These are phyloP conservation scores for Aureobasidium sp. DNA, from an alignment of 2,329 filamentous ascomycete species.

Conservation along the genomic window DNA sequence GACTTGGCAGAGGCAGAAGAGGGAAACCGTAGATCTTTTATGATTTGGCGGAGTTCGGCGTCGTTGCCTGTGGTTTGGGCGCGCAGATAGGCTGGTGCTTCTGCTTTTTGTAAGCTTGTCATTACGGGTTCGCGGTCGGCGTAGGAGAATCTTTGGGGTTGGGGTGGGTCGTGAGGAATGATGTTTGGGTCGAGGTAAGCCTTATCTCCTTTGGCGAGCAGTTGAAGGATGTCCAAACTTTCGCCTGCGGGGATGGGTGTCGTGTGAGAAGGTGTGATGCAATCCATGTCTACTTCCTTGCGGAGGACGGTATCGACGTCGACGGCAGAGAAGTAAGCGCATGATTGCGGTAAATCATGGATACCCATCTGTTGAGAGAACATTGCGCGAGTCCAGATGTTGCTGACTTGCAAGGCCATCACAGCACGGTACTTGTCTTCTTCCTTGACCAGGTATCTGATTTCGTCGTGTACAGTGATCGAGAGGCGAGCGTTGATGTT, in stretches of 20 bases:
- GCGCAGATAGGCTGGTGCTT: conserved; percentile 60
- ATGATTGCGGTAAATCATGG: conserved; percentile 85
- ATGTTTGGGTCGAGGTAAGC: conserved; percentile 64
- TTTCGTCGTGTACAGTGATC: conserved; percentile 96
- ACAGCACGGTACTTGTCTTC: conserved; percentile 82
- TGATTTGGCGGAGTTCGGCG: conserved; percentile 63
- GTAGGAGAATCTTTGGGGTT: conserved; percentile 59
- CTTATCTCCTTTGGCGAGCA: conserved; percentile 64
- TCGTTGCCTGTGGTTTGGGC: conserved; percentile 77
- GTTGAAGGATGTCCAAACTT: conserved; percentile 70
- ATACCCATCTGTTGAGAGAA: conserved; percentile 97
- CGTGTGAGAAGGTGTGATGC: conserved; percentile 80
- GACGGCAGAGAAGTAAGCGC: conserved; percentile 91
- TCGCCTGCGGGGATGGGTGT: conserved; percentile 76
- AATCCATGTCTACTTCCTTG: conserved; percentile 98
- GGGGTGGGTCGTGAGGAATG: conserved; percentile 51
- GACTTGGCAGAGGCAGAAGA: not conserved
- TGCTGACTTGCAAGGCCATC: conserved; percentile 88
- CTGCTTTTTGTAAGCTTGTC: conserved; percentile 52
- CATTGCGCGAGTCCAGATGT: conserved; percentile 96
- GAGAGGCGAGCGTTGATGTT: conserved; percentile 78
- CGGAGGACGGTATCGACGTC: conserved; percentile 94
- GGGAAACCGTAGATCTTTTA: conserved; percentile 46
- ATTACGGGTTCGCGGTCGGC: conserved; percentile 70
- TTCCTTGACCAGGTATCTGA: conserved; percentile 81